These are phyloP conservation scores for Nepenthes alata DNA, from an alignment of 179 eudicot genomes.

Conservation along the genomic window DNA sequence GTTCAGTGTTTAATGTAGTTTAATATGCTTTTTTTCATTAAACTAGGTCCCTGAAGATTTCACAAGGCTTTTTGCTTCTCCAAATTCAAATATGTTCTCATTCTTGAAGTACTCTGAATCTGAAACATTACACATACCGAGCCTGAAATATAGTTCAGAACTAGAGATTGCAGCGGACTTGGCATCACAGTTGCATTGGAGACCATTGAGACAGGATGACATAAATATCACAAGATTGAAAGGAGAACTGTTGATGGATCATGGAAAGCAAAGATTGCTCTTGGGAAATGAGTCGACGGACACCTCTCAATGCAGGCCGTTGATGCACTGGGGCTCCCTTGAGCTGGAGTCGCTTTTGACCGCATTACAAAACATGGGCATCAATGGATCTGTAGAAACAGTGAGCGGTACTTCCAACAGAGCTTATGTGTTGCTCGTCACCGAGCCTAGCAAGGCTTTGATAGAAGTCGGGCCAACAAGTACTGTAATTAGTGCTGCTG, in stretches of 20 bases:
- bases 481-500: slow-evolving; percentile 40
- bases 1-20: background rate
- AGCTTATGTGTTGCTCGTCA: slow-evolving; percentile 22
- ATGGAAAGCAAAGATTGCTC: slow-evolving; percentile 37
- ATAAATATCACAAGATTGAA: slow-evolving; percentile 37
- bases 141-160: slow-evolving; percentile 24
- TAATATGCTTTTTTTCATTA: slow-evolving; percentile 4
- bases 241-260: slow-evolving; percentile 53
- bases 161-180: slow-evolving; percentile 46
- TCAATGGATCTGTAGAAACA: slow-evolving; percentile 27
- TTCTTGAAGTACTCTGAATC: slow-evolving; percentile 33
- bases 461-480: slow-evolving; percentile 31
- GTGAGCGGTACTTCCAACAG: slow-evolving; percentile 18
- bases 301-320: slow-evolving; percentile 10
- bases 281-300: slow-evolving; percentile 14
- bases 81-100: slow-evolving; percentile 20
- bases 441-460: slow-evolving; percentile 42
- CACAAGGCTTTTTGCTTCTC: slow-evolving; percentile 14
- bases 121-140: slow-evolving; percentile 33
- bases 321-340: slow-evolving; percentile 33
- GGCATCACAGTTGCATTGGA: slow-evolving; percentile 39
- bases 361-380: slow-evolving; percentile 47
- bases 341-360: slow-evolving; percentile 26
- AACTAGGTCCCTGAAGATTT: slow-evolving; percentile 54
- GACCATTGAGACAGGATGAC: slow-evolving; percentile 25